Evolutionary conservation across 768 basidiomycete genomes (phyloP).

Genomic region (Tylopilus vinaceipallidus): DNA sequence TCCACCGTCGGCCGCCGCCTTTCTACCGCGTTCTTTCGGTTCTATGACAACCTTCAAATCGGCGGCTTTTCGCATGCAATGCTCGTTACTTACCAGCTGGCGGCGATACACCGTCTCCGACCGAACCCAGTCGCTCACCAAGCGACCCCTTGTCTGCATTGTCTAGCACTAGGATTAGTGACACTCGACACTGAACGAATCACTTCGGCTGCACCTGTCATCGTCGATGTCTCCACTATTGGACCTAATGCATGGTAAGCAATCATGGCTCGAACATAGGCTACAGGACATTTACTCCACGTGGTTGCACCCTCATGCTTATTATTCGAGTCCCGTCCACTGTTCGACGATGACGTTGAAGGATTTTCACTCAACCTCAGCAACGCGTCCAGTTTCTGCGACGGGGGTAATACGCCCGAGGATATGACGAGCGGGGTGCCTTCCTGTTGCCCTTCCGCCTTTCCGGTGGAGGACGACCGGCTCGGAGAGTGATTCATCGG

Average conservation of each 20-base stretch:
- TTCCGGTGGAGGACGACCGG: conserved; percentile 38
- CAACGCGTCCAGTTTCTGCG: conserved; percentile 26
- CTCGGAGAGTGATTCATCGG: conserved; percentile 35
- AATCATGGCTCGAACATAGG: background rate
- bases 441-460: conserved; percentile 19
- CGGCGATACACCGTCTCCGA: background rate
- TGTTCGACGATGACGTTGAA: conserved; percentile 15
- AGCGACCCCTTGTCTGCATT: conserved; percentile 4
- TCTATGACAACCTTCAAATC: conserved; percentile 17
- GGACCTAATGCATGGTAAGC: conserved; percentile 24
- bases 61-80: conserved; percentile 1
- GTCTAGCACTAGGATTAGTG: conserved; percentile 16
- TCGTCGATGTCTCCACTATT: conserved; percentile 14
- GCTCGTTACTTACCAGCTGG: conserved; percentile 14
- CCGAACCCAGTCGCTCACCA: background rate
- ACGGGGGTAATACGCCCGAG: conserved; percentile 12
- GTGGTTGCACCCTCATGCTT: conserved; percentile 28
- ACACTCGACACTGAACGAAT: conserved; percentile 4
- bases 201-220: conserved; percentile 16
- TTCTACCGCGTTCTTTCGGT: conserved; percentile 4
- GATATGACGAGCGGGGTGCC: conserved; percentile 18
- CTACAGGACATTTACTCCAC: conserved; percentile 18
- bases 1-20: background rate
- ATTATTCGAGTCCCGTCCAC: background rate
- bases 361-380: conserved; percentile 21